Percentiles rank a stretch among this genome's conserved stretches.
phyloP scores from a whole-genome alignment of 139 green algal genomes.

The Yamagishiella unicocca region DNA sequence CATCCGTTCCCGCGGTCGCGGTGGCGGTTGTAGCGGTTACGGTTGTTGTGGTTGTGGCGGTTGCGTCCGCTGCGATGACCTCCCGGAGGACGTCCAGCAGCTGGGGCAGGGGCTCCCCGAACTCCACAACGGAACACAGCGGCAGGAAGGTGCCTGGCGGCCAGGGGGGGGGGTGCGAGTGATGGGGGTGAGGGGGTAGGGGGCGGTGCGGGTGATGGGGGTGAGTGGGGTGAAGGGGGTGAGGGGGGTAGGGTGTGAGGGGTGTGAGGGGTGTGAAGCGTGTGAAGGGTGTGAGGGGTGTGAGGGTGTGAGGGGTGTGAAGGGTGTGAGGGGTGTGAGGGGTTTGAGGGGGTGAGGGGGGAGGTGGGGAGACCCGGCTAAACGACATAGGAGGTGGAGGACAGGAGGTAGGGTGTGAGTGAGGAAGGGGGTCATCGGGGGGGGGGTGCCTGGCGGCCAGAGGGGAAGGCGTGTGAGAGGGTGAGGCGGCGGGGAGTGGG shows the following conservation, averaged over 20 bases:
- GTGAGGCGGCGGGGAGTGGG: not conserved
- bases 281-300: too few species aligned
- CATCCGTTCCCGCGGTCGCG: not conserved
- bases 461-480: not conserved
- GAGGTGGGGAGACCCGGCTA: too few species aligned
- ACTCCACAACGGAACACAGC: constrained; percentile 24
- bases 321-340: too few species aligned
- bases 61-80: not conserved
- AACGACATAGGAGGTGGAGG: too few species aligned
- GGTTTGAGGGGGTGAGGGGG: too few species aligned
- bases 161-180: not conserved
- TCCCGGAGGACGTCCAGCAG: not conserved
- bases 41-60: not conserved
- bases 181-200: not conserved
- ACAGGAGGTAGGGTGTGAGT: too few species aligned
- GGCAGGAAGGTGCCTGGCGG: constrained; percentile 29
- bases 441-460: too few species aligned
- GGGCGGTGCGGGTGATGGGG: not conserved
- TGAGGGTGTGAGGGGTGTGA: too few species aligned
- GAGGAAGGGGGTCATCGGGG: too few species aligned
- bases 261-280: too few species aligned
- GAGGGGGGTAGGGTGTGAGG: too few species aligned
- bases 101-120: not conserved
- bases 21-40: not conserved
- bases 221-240: too few species aligned